These are phyloP conservation scores for Diplodia sapinea DNA, from an alignment of 2,329 filamentous ascomycete genomes.

Conservation along the genomic window DNA sequence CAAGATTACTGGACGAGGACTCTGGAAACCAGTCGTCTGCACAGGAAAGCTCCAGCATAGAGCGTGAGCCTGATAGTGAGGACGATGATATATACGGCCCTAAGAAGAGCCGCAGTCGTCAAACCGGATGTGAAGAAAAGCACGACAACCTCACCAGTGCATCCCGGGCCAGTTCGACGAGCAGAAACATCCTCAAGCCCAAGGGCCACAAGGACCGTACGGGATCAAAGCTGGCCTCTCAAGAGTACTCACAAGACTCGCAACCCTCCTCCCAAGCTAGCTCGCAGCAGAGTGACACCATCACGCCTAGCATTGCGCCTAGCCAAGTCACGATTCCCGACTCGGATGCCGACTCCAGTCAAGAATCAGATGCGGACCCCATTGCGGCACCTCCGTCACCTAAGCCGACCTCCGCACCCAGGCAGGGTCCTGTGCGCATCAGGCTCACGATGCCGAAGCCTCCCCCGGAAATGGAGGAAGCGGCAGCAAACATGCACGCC, in stretches of 20 bases:
- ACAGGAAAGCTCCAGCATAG: constrained; percentile 56
- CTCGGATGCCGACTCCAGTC: constrained; percentile 19
- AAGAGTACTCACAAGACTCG: constrained; percentile 6
- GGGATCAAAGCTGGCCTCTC: constrained; percentile 12
- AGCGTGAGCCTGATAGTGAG: constrained; percentile 59
- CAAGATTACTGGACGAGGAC: constrained; percentile 56
- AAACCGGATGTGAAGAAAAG: background rate
- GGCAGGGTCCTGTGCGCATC: constrained; percentile 26
- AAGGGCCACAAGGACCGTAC: constrained; percentile 18
- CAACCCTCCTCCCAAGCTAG: background rate
- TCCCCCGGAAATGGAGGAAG: constrained; percentile 44
- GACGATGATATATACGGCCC: constrained; percentile 55
- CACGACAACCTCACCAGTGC: constrained; percentile 18
- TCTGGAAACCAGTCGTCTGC: constrained; percentile 53
- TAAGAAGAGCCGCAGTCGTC: constrained; percentile 49
- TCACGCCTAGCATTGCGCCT: background rate
- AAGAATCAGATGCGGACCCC: constrained; percentile 17
- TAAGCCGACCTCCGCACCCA: constrained; percentile 14
- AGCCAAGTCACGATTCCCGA: constrained; percentile 12
- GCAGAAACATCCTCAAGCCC: constrained; percentile 12
- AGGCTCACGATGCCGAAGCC: constrained; percentile 38
- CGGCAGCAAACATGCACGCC: constrained; percentile 8
- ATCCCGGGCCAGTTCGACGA: constrained; percentile 16
- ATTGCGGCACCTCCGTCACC: constrained; percentile 8
- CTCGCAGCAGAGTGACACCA: constrained; percentile 11